Conservation (phyloP, 2,329 filamentous ascomycete species). For the Bipolaris bicolor region DNA sequence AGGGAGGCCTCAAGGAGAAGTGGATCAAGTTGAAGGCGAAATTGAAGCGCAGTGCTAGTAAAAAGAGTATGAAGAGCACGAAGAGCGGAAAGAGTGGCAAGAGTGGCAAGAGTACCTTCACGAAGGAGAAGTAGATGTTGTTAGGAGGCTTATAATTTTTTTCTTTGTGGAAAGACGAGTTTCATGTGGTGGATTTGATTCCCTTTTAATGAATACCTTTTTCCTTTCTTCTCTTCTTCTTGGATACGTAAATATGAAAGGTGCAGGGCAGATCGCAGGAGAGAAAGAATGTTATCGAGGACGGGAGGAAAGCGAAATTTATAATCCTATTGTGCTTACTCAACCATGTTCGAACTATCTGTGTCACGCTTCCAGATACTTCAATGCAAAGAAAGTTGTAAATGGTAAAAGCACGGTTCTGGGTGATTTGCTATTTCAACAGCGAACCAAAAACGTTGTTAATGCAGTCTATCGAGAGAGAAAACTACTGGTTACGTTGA, state of each 20-base stretch:
- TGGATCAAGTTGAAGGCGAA: conserved; percentile 48
- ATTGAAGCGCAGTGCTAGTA: conserved; percentile 42
- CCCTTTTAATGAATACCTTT: neutral
- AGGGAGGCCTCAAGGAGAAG: conserved; percentile 34
- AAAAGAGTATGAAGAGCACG: conserved; percentile 43
- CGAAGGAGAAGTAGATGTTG: conserved; percentile 10
- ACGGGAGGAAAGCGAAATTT: neutral
- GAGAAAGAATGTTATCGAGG: neutral
- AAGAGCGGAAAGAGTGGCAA: conserved; percentile 39
- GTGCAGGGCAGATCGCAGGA: no score
- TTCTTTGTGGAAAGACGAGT: neutral
- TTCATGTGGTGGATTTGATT: neutral
- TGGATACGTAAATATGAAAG: no score
- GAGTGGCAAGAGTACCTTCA: conserved; percentile 6
- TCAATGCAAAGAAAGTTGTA: no score
- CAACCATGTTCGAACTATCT: no score
- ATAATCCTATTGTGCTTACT: neutral
- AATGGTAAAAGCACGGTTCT: no score
- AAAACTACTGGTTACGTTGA: no score
- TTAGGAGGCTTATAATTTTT: neutral
- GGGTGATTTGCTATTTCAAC: no score
- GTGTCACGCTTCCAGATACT: no score
- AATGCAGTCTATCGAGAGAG: no score
- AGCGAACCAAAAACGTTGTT: no score
- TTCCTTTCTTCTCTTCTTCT: neutral